phyloP scores from a whole-genome alignment of 129 eudicot species.

The sunflower (Helianthus annuus) region HanXRQr2.0-SUNRISE NC_035446.2:91342467-91342966 shows the following conservation, averaged over 20 bases:
- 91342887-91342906: no score
- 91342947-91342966: no score
- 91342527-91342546: no score
- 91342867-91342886: neutral
- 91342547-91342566: neutral
- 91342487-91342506: no score
- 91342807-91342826: no score
- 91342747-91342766: slow-evolving; percentile 25
- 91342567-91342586: neutral
- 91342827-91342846: neutral
- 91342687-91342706: slow-evolving; percentile 28
- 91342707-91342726: slow-evolving; percentile 12
- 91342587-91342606: neutral
- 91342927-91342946: no score
- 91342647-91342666: neutral
- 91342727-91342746: slow-evolving; percentile 24
- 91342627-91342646: slow-evolving; percentile 18
- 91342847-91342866: neutral
- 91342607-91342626: slow-evolving; percentile 10
- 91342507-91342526: no score
- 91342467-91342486: no score
- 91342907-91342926: no score
- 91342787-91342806: slow-evolving; percentile 17
- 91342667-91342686: slow-evolving; percentile 6
- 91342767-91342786: slow-evolving; percentile 17